Conservation (phyloP, 768 basidiomycete genomes). For the Lactarius indigo region DNA sequence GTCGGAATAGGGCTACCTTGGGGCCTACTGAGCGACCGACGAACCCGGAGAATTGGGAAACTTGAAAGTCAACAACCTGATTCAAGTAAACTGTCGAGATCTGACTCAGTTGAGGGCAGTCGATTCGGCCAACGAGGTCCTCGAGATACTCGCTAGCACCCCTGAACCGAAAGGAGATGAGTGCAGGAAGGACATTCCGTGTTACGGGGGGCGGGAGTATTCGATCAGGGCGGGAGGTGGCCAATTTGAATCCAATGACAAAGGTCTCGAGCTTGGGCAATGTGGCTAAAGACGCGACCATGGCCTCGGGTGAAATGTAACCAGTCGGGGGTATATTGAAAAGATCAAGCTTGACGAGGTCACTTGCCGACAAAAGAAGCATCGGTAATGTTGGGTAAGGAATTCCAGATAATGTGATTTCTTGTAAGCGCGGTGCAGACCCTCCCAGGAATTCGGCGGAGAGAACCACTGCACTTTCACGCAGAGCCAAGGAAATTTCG, state of each 20-base stretch:
- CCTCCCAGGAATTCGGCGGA: neutral
- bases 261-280: neutral
- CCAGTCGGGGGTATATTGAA: too few species aligned
- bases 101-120: neutral
- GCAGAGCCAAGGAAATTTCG: slow-evolving; percentile 42
- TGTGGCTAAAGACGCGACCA: neutral
- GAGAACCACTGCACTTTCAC: too few species aligned
- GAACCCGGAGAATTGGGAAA: neutral
- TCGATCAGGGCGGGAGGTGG: neutral
- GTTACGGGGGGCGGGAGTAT: neutral
- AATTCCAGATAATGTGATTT: slow-evolving; percentile 13
- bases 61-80: slow-evolving; percentile 34
- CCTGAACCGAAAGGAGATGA: neutral
- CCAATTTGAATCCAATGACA: neutral
- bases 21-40: neutral
- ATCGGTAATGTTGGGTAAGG: too few species aligned
- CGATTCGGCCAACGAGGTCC: neutral
- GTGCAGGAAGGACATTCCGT: neutral
- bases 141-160: neutral
- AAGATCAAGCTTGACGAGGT: too few species aligned
- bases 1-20: neutral
- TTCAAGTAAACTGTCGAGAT: neutral
- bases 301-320: neutral
- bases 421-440: slow-evolving; percentile 85
- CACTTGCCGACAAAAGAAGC: too few species aligned